Evolutionary conservation across 305 asterid species (phyloP).

Genomic region (Stenogyne calaminthoides): DNA sequence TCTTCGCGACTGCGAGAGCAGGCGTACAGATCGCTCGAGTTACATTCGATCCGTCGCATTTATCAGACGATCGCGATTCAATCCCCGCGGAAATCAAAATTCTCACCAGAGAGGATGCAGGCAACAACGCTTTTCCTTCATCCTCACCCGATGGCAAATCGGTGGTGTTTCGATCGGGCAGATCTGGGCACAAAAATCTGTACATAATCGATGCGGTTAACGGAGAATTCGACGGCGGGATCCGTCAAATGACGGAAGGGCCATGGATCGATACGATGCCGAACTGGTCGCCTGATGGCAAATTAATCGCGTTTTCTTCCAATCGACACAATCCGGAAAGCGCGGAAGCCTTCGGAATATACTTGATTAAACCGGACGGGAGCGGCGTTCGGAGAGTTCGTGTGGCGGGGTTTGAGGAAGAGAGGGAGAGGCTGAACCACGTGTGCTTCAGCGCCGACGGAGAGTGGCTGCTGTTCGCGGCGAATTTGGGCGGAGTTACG

Average conservation of each 20-base stretch:
- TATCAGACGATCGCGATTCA: slow-evolving; percentile 30
- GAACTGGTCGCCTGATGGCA: slow-evolving; percentile 86
- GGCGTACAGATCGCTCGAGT: slow-evolving; percentile 78
- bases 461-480: slow-evolving; percentile 72
- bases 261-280: slow-evolving; percentile 95
- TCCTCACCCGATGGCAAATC: slow-evolving; percentile 83
- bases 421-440: slow-evolving; percentile 74
- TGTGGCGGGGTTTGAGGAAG: slow-evolving; percentile 49
- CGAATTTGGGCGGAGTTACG: slow-evolving; percentile 73
- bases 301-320: slow-evolving; percentile 81
- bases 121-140: slow-evolving; percentile 86
- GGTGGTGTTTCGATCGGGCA: slow-evolving; percentile 77
- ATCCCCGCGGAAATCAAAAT: slow-evolving; percentile 52
- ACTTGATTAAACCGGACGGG: slow-evolving; percentile 56
- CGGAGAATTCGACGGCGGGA: slow-evolving; percentile 67
- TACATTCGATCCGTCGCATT: slow-evolving; percentile 43
- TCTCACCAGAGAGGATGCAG: slow-evolving; percentile 61
- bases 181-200: slow-evolving; percentile 78
- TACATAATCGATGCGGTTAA: slow-evolving; percentile 59
- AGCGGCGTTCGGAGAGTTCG: slow-evolving; percentile 48
- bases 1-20: slow-evolving; percentile 49
- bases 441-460: slow-evolving; percentile 78
- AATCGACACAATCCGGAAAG: slow-evolving; percentile 60
- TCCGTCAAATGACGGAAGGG: slow-evolving; percentile 67
- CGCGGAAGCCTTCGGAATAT: slow-evolving; percentile 52